Percentiles rank a stretch among this genome's conserved stretches.
phyloP scores from a whole-genome alignment of 371 early-diverging fungal species.

The Mortierella sp. region DNA sequence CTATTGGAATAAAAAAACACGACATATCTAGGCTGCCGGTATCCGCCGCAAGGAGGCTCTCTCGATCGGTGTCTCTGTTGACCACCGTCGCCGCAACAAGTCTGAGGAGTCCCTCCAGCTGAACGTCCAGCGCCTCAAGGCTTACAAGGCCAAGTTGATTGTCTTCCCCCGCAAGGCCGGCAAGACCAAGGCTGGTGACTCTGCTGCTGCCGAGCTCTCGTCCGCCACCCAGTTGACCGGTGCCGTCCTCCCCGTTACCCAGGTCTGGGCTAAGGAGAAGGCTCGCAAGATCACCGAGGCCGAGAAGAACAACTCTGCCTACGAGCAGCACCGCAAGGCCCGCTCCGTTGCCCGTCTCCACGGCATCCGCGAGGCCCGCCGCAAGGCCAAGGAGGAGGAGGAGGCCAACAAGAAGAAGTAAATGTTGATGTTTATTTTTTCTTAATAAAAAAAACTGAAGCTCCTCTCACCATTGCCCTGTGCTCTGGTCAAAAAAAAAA shows the following conservation, averaged over 20 bases:
- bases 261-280: constrained; percentile 75
- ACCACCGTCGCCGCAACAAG: constrained; percentile 98
- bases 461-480: constrained; percentile 67
- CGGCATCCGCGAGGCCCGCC: constrained; percentile 90
- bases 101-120: constrained; percentile 95
- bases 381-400: constrained; percentile 86
- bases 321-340: constrained; percentile 91
- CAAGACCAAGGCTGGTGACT: constrained; percentile 89
- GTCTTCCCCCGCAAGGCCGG: constrained; percentile 79
- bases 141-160: constrained; percentile 83
- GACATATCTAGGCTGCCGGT: constrained; percentile 92
- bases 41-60: constrained; percentile 95
- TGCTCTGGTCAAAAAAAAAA: constrained; percentile 94
- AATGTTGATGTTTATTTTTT: constrained; percentile 22
- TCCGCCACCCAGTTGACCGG: constrained; percentile 83
- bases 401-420: constrained; percentile 89
- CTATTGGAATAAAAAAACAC: no score
- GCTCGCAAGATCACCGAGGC: constrained; percentile 89
- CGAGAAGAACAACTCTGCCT: constrained; percentile 87
- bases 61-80: constrained; percentile 98
- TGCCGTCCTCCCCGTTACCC: constrained; percentile 81
- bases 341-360: constrained; percentile 85
- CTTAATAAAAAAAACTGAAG: constrained; percentile 10
- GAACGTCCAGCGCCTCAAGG: constrained; percentile 98
- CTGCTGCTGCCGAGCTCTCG: constrained; percentile 74